These are phyloP conservation scores for Cetraspora pellucida DNA, from an alignment of 192 early-diverging fungal genomes.

Conservation along the genomic window DNA sequence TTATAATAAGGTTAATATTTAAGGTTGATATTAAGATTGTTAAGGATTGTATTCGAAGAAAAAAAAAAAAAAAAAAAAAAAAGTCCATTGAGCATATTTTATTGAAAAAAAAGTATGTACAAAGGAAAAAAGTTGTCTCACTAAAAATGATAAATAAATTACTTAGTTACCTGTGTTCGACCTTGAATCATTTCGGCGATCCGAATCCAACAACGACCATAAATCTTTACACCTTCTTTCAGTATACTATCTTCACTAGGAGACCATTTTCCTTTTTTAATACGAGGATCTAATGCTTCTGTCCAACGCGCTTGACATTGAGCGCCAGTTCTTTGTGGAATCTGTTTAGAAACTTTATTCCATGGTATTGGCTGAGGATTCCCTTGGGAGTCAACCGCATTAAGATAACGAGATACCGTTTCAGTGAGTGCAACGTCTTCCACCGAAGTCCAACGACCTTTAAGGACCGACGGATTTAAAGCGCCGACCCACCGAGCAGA, in stretches of 20 bases:
- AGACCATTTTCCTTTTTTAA: slow-evolving; percentile 57
- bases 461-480: slow-evolving; percentile 53
- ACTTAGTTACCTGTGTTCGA: slow-evolving; percentile 51
- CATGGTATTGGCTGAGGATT: slow-evolving; percentile 45
- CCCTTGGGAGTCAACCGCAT: slow-evolving; percentile 44
- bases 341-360: slow-evolving; percentile 51
- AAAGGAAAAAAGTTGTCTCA: neutral
- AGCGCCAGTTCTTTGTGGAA: slow-evolving; percentile 57
- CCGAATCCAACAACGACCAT: slow-evolving; percentile 59
- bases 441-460: slow-evolving; percentile 55
- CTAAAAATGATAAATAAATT: neutral
- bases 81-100: too few relatives aligned
- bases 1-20: too few relatives aligned
- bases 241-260: slow-evolving; percentile 54
- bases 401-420: slow-evolving; percentile 43
- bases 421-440: slow-evolving; percentile 48
- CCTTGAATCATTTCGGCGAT: slow-evolving; percentile 60
- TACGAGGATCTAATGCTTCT: slow-evolving; percentile 59
- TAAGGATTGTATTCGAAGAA: too few relatives aligned
- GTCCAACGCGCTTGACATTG: slow-evolving; percentile 65
- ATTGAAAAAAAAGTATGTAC: too few relatives aligned
- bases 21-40: too few relatives aligned
- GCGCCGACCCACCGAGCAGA: slow-evolving; percentile 56
- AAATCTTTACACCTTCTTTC: slow-evolving; percentile 52
- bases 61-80: too few relatives aligned